A percentile compares a stretch with the other conserved stretches of the same genome.
Conservation (phyloP, 2,329 filamentous ascomycete genomes). For the Akanthomyces muscarius region DNA sequence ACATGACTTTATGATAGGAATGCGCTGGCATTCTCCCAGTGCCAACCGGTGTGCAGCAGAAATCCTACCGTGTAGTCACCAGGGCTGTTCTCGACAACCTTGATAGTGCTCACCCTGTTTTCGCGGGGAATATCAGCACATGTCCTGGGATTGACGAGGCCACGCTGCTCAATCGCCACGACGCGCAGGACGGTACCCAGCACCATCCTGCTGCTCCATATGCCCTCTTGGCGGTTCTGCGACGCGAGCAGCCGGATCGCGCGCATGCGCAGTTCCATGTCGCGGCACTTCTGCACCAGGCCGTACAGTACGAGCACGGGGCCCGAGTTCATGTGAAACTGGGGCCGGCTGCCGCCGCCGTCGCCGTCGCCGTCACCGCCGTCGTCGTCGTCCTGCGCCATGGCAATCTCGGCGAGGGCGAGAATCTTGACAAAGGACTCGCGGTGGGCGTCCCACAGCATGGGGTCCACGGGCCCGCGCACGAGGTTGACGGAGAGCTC, state of each 20-base stretch:
- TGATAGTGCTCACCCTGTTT: constrained; percentile 7
- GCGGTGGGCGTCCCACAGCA: constrained; percentile 15
- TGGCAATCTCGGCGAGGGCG: constrained; percentile 10
- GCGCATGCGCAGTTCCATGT: constrained; percentile 5
- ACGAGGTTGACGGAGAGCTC: constrained; percentile 12
- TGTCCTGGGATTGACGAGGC: not conserved
- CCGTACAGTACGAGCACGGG: constrained; percentile 11
- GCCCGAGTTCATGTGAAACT: constrained; percentile 16
- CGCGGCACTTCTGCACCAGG: constrained; percentile 13
- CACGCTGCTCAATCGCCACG: constrained; percentile 11
- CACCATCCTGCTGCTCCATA: constrained; percentile 14
- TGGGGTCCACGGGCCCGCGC: constrained; percentile 4
- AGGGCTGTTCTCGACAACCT: not conserved
- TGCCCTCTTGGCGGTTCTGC: constrained; percentile 12
- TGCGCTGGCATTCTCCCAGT: constrained; percentile 10
- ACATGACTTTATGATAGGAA: not conserved
- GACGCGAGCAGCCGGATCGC: constrained; percentile 6
- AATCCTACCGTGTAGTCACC: constrained; percentile 14
- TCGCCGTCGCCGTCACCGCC: not conserved
- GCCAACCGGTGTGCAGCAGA: not conserved
- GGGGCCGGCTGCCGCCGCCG: not conserved
- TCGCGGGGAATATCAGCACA: constrained; percentile 15
- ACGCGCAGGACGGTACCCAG: not conserved
- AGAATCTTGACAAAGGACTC: constrained; percentile 13
- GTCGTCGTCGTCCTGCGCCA: not conserved